Percentiles rank a stretch among this genome's conserved stretches.
These are phyloP conservation scores for Rugonectria rugulosa DNA, from an alignment of 2,329 filamentous ascomycete species.

Conservation along the genomic window DNA sequence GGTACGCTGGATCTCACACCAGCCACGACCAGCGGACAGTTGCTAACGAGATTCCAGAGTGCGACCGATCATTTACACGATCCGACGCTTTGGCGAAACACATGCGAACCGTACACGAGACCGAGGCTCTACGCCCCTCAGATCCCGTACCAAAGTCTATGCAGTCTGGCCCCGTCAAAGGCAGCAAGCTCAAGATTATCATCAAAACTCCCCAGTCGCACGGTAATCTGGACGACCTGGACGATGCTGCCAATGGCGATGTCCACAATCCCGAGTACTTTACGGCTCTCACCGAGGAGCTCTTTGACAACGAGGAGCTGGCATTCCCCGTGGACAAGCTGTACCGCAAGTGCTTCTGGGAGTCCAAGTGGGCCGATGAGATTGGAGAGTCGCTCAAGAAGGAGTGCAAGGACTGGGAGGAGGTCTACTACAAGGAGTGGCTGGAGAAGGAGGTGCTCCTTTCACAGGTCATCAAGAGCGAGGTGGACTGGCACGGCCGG, in stretches of 20 bases:
- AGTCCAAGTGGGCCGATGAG: constrained; percentile 76
- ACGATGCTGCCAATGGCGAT: constrained; percentile 63
- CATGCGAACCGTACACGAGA: constrained; percentile 98
- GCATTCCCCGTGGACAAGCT: constrained; percentile 66
- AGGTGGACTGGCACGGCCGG: constrained; percentile 70
- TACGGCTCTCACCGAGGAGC: constrained; percentile 61
- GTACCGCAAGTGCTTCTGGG: constrained; percentile 72
- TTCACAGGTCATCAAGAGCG: constrained; percentile 73
- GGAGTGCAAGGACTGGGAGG: constrained; percentile 73
- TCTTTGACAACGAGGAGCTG: constrained; percentile 72
- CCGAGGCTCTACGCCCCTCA: constrained; percentile 85
- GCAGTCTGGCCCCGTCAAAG: constrained; percentile 57
- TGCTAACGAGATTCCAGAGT: constrained; percentile 68
- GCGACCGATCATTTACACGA: constrained; percentile 93
- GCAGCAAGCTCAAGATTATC: constrained; percentile 67
- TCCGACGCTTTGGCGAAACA: constrained; percentile 97
- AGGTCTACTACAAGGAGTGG: constrained; percentile 75
- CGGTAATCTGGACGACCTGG: constrained; percentile 63
- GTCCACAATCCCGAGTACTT: constrained; percentile 66
- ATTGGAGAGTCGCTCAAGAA: constrained; percentile 69
- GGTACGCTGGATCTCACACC: constrained; percentile 60
- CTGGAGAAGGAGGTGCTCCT: constrained; percentile 79
- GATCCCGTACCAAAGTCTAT: constrained; percentile 77
- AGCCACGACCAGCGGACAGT: no score
- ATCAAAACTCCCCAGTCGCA: constrained; percentile 68